These are phyloP conservation scores for Tieghemostelium lacteum DNA, from an alignment of 78 protist genomes.

Conservation along the genomic window DNA sequence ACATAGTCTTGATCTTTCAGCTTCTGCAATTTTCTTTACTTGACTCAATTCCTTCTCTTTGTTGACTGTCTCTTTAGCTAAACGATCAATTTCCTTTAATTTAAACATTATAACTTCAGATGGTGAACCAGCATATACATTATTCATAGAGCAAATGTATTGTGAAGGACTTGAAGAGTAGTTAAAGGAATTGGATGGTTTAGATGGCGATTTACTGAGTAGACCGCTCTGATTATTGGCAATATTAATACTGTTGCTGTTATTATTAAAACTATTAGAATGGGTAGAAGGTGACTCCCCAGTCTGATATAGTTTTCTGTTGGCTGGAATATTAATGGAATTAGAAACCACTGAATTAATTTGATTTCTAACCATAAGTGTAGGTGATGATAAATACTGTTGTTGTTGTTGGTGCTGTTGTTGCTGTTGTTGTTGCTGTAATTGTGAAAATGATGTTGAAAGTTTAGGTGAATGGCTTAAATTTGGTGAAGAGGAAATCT, in stretches of 20 bases:
- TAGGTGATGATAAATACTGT: not conserved
- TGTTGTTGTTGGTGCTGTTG: not conserved
- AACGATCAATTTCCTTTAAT: constrained; percentile 52
- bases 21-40: constrained; percentile 74
- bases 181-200: not conserved
- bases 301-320: not conserved
- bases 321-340: not conserved
- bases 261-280: not conserved
- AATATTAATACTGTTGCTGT: not conserved
- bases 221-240: not conserved
- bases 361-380: not conserved
- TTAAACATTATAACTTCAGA: constrained; percentile 53
- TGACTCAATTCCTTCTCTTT: constrained; percentile 55
- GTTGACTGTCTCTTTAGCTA: constrained; percentile 7
- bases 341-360: not conserved
- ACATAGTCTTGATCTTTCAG: constrained; percentile 48
- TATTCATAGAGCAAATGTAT: not conserved
- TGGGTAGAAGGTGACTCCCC: not conserved
- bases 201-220: not conserved
- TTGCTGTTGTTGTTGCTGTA: not conserved
- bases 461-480: not conserved
- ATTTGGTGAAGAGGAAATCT: no score
- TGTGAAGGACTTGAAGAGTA: not conserved
- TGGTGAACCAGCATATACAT: constrained; percentile 55
- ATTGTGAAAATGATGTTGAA: not conserved